These are phyloP conservation scores for Botrytis pseudocinerea DNA, from an alignment of 2,329 filamentous ascomycete genomes.

Conservation along the genomic window DNA sequence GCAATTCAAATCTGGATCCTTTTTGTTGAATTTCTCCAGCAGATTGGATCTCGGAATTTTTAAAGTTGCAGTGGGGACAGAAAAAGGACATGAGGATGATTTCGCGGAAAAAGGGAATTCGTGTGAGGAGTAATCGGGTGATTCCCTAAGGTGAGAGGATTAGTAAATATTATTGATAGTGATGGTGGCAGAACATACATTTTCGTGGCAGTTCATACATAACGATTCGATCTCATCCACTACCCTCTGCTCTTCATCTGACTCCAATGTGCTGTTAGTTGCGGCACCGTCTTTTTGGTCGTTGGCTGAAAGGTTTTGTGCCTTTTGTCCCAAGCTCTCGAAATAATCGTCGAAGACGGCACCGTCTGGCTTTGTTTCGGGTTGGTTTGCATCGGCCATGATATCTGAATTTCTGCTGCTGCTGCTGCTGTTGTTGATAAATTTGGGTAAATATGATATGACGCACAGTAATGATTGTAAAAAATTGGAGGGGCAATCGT, in stretches of 20 bases:
- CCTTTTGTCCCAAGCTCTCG: conserved; percentile 63
- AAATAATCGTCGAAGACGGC: conserved; percentile 58
- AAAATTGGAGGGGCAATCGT: conserved; percentile 31
- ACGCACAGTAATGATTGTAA: conserved; percentile 25
- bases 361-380: conserved; percentile 44
- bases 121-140: conserved; percentile 84
- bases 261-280: conserved; percentile 30
- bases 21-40: conserved; percentile 90
- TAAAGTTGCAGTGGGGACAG: conserved; percentile 84
- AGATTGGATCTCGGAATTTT: conserved; percentile 91
- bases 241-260: conserved; percentile 52
- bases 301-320: conserved; percentile 50
- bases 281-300: conserved; percentile 36
- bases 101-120: conserved; percentile 96
- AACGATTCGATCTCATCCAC: conserved; percentile 74
- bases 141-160: conserved; percentile 58
- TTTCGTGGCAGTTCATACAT: conserved; percentile 83
- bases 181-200: conserved; percentile 50
- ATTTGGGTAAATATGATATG: conserved; percentile 8
- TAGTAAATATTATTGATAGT: not conserved
- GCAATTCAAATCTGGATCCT: conserved; percentile 80
- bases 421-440: not conserved
- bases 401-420: conserved; percentile 2
- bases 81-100: conserved; percentile 96
- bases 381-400: conserved; percentile 48